Evolutionary conservation across 108 stramenopile species (phyloP).

Genomic region (Nannochloropsis granulata): DNA sequence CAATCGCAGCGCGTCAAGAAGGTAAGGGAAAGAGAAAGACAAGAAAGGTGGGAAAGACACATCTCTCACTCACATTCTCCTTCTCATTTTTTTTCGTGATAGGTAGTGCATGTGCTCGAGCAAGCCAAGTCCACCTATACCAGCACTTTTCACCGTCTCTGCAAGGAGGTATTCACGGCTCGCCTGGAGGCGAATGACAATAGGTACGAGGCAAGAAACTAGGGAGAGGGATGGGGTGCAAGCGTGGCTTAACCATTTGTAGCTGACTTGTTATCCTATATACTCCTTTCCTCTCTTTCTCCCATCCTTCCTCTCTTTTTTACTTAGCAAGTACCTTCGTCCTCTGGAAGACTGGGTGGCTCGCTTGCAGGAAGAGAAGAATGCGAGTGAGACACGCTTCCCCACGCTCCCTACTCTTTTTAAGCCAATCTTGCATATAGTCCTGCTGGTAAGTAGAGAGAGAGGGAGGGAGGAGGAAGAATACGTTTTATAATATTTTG

Average conservation of each 20-base stretch:
- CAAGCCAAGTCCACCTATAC: slow-evolving; percentile 66
- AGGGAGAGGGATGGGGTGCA: not conserved
- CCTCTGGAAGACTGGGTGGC: slow-evolving; percentile 58
- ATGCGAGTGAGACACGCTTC: not conserved
- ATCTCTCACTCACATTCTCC: too few species aligned
- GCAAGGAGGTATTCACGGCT: slow-evolving; percentile 64
- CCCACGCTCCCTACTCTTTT: slow-evolving; percentile 28
- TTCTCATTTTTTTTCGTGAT: not conserved
- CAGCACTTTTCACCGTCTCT: slow-evolving; percentile 60
- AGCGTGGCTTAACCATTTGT: not conserved
- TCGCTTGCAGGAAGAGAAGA: slow-evolving; percentile 36
- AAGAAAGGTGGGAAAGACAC: too few species aligned
- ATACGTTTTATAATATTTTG: not conserved
- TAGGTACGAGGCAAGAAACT: not conserved
- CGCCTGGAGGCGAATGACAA: slow-evolving; percentile 75
- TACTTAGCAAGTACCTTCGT: slow-evolving; percentile 51
- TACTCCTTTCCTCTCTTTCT: too few species aligned
- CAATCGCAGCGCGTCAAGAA: slow-evolving; percentile 49
- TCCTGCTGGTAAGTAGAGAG: slow-evolving; percentile 37
- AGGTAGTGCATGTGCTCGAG: slow-evolving; percentile 59
- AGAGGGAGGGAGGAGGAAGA: not conserved
- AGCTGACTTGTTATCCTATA: not conserved
- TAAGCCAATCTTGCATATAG: slow-evolving; percentile 66
- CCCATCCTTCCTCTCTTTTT: not conserved
- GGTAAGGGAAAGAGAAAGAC: not conserved